These are phyloP conservation scores for Dryadomyces sulphureus DNA, from an alignment of 2,329 filamentous ascomycete genomes.

Conservation along the genomic window DNA sequence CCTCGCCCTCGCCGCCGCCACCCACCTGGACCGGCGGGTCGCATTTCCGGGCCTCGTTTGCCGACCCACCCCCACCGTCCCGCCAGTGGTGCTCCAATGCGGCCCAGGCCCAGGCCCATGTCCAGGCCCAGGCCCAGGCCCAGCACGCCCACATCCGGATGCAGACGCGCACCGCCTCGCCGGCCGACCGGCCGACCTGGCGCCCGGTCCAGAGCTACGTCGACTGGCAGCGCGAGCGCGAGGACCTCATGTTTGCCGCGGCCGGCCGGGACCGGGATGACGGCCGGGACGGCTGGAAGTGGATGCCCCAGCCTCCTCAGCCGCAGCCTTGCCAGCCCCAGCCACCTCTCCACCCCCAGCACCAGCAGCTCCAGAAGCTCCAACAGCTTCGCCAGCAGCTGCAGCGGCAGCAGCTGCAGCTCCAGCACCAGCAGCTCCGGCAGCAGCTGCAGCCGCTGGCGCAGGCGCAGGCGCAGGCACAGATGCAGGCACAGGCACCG, in stretches of 20 bases:
- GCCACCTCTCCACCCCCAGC: constrained; percentile 3
- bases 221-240: constrained; percentile 1
- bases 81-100: neutral
- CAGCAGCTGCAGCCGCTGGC: neutral
- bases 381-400: constrained; percentile 3
- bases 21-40: neutral
- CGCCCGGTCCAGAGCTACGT: neutral
- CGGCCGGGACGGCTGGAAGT: too few species aligned
- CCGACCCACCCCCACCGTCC: neutral
- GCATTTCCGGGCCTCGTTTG: neutral
- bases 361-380: constrained; percentile 5
- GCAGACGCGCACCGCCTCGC: too few species aligned
- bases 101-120: neutral
- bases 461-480: neutral
- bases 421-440: neutral
- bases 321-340: too few species aligned
- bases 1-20: neutral
- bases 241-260: neutral
- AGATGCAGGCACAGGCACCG: too few species aligned
- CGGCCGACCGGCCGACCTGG: neutral
- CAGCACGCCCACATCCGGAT: neutral
- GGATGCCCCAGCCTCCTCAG: too few species aligned
- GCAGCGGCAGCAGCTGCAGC: neutral
- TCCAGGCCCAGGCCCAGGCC: neutral
- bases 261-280: too few species aligned